A percentile compares a stretch with the other conserved stretches of the same genome.
Conservation (phyloP, 345 rosid genomes). For the Eucalyptus regnans region DNA sequence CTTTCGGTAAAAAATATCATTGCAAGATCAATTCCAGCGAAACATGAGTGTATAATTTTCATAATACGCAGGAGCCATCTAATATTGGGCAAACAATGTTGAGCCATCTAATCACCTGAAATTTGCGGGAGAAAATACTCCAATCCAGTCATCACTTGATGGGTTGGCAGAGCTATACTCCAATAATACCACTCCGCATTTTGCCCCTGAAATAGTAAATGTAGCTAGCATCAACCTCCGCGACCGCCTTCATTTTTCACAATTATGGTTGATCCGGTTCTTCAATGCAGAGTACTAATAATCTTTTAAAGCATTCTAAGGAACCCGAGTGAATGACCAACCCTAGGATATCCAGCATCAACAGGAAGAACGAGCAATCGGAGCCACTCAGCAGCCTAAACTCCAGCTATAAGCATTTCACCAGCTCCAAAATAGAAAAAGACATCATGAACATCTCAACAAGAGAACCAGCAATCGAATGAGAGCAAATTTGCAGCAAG, state of each 20-base stretch:
- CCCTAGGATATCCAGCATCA: too few relatives aligned
- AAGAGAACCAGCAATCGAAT: not conserved
- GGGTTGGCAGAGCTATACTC: too few relatives aligned
- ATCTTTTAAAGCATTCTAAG: not conserved
- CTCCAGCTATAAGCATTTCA: not conserved
- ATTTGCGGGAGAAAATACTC: too few relatives aligned
- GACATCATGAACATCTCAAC: not conserved
- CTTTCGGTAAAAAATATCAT: too few relatives aligned
- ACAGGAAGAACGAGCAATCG: too few relatives aligned
- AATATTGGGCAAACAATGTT: too few relatives aligned
- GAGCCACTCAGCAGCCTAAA: not conserved
- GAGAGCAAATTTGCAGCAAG: not conserved
- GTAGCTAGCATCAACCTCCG: not conserved
- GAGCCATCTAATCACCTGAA: too few relatives aligned
- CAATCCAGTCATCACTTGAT: too few relatives aligned
- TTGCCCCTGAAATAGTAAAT: conserved; percentile 37
- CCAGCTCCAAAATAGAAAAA: not conserved
- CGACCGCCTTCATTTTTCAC: not conserved
- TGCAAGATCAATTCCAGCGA: too few relatives aligned
- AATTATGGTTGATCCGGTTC: not conserved
- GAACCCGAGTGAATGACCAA: not conserved
- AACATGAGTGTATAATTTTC: too few relatives aligned
- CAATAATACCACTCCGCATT: too few relatives aligned
- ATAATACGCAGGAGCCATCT: too few relatives aligned
- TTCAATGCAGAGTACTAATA: not conserved